These are phyloP conservation scores for Aphanomyces cochlioides DNA, from an alignment of 352 stramenopile genomes.

Conservation along the genomic window DNA sequence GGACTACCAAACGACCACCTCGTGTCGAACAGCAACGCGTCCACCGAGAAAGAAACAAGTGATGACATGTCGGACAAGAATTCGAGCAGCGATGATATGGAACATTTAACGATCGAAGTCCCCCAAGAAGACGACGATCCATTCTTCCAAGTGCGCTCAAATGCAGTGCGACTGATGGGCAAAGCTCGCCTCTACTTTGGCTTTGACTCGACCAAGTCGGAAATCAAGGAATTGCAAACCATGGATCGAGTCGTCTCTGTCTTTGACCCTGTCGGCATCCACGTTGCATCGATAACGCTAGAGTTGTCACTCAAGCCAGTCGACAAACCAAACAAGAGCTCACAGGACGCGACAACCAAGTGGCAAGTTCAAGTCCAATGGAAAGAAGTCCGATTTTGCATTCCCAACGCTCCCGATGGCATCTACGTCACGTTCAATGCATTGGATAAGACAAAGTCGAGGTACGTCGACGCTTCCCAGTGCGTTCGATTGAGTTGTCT, in stretches of 20 bases:
- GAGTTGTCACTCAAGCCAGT: not conserved
- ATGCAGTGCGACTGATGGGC: constrained; percentile 5
- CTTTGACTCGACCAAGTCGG: not conserved
- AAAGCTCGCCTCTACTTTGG: constrained; percentile 11
- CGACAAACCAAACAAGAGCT: no score
- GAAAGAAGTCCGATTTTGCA: constrained; percentile 11
- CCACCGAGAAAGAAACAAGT: no score
- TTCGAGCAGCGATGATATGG: no score
- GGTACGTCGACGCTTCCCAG: not conserved
- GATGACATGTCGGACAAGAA: no score
- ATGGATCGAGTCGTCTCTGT: constrained; percentile 9
- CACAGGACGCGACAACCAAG: not conserved
- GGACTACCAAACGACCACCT: not conserved
- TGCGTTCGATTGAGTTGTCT: not conserved
- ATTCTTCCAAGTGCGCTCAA: not conserved
- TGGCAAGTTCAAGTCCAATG: not conserved
- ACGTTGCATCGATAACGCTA: constrained; percentile 16
- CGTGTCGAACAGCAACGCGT: no score
- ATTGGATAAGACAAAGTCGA: constrained; percentile 1
- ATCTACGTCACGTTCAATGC: constrained; percentile 13
- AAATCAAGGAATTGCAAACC: not conserved
- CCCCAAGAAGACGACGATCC: not conserved
- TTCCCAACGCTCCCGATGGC: not conserved
- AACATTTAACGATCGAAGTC: constrained; percentile 1
- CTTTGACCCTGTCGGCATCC: constrained; percentile 12